phyloP scores from a whole-genome alignment of 306 rosid species.

The Cotoneaster glaucophyllus region DNA sequence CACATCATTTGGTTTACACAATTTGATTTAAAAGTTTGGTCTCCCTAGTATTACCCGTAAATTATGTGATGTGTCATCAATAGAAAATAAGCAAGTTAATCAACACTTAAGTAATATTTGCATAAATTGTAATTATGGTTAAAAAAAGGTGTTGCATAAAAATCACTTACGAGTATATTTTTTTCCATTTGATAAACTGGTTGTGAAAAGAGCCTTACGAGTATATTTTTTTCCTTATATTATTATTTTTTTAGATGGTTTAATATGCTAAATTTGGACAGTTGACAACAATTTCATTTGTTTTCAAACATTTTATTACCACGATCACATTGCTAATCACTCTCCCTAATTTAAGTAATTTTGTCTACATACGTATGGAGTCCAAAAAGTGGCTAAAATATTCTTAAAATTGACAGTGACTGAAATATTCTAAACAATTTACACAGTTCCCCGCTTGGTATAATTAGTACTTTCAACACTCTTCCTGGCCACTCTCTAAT shows the following conservation, averaged over 20 bases:
- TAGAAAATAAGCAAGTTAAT: accelerated
- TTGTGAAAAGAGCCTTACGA: not conserved
- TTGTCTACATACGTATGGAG: not conserved
- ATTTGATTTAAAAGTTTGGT: no score
- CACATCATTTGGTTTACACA: no score
- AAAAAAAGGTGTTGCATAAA: not conserved
- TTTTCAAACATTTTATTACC: not conserved
- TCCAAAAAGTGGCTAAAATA: not conserved
- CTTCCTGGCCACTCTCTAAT: not conserved
- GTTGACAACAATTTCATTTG: not conserved
- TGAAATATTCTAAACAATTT: not conserved
- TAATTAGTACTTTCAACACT: not conserved
- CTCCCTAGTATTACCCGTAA: no score
- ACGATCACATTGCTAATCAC: not conserved
- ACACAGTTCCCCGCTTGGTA: not conserved
- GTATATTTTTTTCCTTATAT: no score
- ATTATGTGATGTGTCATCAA: no score
- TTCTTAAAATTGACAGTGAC: not conserved
- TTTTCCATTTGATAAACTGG: not conserved
- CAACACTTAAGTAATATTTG: no score
- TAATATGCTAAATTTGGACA: not conserved
- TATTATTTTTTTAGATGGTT: no score
- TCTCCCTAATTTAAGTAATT: no score
- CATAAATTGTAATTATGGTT: no score
- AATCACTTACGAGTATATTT: not conserved